phyloP scores from a whole-genome alignment of 805 yeast species.

The Kuraishia molischiana region DNA sequence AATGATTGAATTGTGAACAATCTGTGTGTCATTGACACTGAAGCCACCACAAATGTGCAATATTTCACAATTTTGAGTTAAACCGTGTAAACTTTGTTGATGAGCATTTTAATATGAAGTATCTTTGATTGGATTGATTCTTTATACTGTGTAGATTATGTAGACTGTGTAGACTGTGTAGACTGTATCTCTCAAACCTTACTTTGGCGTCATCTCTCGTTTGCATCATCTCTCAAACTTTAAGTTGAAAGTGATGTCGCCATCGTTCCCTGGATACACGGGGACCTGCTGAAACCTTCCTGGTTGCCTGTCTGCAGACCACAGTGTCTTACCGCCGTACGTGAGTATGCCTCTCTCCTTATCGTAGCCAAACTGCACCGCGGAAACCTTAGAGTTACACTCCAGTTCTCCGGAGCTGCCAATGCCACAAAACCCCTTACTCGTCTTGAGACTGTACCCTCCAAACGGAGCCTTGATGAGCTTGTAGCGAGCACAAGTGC shows the following conservation, averaged over 20 bases:
- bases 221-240: conserved; percentile 11
- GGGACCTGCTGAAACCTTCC: conserved; percentile 34
- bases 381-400: conserved; percentile 21
- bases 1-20: too few species aligned
- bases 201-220: too few species aligned
- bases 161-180: too few species aligned
- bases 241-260: conserved; percentile 27
- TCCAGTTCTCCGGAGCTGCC: conserved; percentile 16
- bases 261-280: conserved; percentile 33
- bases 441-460: conserved; percentile 59
- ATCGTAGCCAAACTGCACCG: conserved; percentile 52
- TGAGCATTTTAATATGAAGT: too few species aligned
- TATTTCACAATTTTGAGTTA: too few species aligned
- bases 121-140: too few species aligned
- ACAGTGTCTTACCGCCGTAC: conserved; percentile 50
- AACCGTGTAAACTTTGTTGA: too few species aligned
- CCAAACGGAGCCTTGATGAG: conserved; percentile 54
- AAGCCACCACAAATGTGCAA: too few species aligned
- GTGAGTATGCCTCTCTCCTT: conserved; percentile 33
- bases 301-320: conserved; percentile 48
- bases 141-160: too few species aligned
- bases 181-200: too few species aligned
- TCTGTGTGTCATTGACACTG: too few species aligned
- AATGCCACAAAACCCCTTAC: conserved; percentile 67
- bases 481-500: conserved; percentile 77